Evolutionary conservation across 495 filamentous ascomycete genomes (phyloP), one percentile per base, ranked within the genome.

Genomic region (Xylaria castorea): DNA sequence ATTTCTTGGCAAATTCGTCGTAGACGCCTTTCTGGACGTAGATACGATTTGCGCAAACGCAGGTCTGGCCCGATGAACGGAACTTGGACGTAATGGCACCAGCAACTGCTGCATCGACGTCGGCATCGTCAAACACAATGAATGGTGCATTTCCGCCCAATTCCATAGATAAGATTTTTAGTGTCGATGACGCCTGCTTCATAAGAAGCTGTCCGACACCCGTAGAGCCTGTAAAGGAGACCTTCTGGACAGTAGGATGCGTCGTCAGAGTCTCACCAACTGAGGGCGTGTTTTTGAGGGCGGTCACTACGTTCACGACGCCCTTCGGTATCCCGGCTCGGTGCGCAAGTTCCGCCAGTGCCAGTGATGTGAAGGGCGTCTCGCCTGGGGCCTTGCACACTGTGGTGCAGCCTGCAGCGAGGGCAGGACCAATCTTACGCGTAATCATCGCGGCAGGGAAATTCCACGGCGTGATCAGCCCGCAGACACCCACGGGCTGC

Each of bases 381-480:
- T 97, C 94, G 16, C 90, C 89, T 1, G 94, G 93, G 6, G 93
- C 88, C 83, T 97, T 97, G 53, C 88, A 89, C 0, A 97, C 94
- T 0, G 95, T 91, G 1, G 95, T 95, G 80, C 95, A 97, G 55
- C 85, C 85, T 27, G 82, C 84, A 12, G 85, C 94, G 68, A 97
- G 84, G 32, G 94, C 94, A 3, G 94, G 93, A 1, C 89, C 94
- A 70, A 95, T 89, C 82, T 97, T 97, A 34, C 94, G 84, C 3
- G 94, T 95, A 75, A 97, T 92, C 94, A 97, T 97, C 8, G 94
- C 94, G 9, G 92, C 91, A 3, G 94, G 94, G 82, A 97, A 97
- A 83, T 97, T 97, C 94, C 94, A 97, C 32, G 96, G 96, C 27
- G 96, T 98, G 79, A 99, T 97, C 42, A 99, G 84, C 16, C 94